Percentiles rank a stretch among this genome's conserved stretches.
phyloP scores from a whole-genome alignment of 2,329 filamentous ascomycete species.

The Pseudocercospora macadamiae region DNA sequence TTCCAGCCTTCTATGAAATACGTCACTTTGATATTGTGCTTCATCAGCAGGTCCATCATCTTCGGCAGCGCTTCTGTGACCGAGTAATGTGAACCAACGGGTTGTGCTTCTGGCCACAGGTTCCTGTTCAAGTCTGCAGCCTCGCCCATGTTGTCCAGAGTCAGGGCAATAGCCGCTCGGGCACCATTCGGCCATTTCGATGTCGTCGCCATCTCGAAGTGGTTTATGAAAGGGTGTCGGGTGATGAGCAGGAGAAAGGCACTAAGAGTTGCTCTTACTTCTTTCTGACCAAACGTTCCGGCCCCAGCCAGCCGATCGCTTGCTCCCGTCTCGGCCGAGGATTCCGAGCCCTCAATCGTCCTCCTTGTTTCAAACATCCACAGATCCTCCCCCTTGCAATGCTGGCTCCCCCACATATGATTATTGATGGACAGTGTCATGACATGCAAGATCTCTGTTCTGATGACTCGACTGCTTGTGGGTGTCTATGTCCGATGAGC shows the following conservation, averaged over 20 bases:
- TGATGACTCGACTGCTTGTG: no score
- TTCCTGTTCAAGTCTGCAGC: conserved; percentile 38
- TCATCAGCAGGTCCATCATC: conserved; percentile 32
- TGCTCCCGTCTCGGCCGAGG: no score
- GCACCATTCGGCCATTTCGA: conserved; percentile 35
- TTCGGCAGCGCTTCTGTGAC: conserved; percentile 34
- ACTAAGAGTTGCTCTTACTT: no score
- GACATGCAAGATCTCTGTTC: no score
- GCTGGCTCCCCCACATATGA: no score
- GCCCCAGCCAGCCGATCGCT: no score
- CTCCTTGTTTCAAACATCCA: no score
- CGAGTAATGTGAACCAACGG: conserved; percentile 36
- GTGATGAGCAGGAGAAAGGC: not conserved
- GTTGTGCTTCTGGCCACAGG: conserved; percentile 32
- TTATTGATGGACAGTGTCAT: no score
- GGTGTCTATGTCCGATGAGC: no score
- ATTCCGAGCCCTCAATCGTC: no score
- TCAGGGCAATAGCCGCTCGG: conserved; percentile 34
- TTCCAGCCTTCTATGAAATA: conserved; percentile 42
- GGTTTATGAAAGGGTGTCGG: not conserved
- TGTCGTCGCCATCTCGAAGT: not conserved
- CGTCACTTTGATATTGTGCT: conserved; percentile 34
- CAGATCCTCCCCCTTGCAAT: no score
- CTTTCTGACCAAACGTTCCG: no score
- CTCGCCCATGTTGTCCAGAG: conserved; percentile 42